Conservation (phyloP, 306 rosid genomes). For the Prunus mira region DNA sequence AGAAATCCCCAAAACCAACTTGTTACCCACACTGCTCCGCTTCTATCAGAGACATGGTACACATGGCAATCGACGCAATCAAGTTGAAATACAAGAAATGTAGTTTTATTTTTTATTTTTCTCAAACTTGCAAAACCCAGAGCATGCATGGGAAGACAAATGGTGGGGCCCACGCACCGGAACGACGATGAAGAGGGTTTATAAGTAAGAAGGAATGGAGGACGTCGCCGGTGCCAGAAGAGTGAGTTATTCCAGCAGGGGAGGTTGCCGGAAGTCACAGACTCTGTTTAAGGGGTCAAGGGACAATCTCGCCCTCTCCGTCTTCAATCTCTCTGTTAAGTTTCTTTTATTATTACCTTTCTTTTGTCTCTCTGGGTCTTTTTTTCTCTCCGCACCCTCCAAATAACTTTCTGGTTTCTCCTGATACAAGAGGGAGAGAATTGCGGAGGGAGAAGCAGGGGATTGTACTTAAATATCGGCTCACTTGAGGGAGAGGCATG, state of each 20-base stretch:
- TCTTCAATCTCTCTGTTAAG: background rate
- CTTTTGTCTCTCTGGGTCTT: background rate
- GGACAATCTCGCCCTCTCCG: background rate
- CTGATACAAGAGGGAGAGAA: background rate
- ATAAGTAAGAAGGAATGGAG: background rate
- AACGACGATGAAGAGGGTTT: background rate
- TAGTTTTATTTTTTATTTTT: background rate
- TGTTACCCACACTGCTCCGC: no score
- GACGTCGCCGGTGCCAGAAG: constrained; percentile 13
- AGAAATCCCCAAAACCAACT: no score
- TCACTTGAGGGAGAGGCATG: background rate
- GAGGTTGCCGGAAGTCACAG: constrained; percentile 15
- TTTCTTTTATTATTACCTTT: background rate
- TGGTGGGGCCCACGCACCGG: background rate
- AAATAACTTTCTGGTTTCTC: background rate
- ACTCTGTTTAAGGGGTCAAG: background rate
- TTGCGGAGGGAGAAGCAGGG: background rate
- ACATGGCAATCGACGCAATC: no score
- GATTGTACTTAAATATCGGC: background rate
- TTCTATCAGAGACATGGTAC: no score
- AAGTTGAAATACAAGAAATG: background rate
- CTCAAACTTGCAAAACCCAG: background rate
- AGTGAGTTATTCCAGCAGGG: constrained; percentile 23
- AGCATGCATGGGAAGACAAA: background rate
- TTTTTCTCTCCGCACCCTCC: background rate